Evolutionary conservation across 2,329 filamentous ascomycete genomes (phyloP).

Genomic region (Colletotrichum sp.): DNA sequence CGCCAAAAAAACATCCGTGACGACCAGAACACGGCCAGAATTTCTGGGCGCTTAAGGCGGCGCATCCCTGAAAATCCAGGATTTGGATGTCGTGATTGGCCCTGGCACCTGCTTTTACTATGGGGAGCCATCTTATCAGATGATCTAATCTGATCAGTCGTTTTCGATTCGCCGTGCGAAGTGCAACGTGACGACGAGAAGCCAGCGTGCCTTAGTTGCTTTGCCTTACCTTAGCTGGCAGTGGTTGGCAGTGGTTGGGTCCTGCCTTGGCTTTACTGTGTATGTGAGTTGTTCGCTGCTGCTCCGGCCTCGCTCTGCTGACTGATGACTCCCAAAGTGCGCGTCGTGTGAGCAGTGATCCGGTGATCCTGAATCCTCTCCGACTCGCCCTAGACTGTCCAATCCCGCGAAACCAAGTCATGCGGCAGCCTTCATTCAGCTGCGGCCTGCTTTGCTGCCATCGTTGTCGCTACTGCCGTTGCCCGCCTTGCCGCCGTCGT

Average conservation of each 20-base stretch:
- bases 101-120: background rate
- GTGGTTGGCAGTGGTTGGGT: background rate
- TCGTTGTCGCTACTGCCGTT: background rate
- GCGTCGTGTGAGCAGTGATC: background rate
- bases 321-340: background rate
- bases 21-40: background rate
- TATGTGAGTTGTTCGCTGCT: background rate
- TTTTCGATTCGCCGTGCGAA: background rate
- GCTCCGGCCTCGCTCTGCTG: background rate
- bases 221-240: background rate
- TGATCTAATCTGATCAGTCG: slow-evolving; percentile 20
- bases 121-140: slow-evolving; percentile 16
- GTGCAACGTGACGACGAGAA: background rate
- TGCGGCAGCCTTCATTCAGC: background rate
- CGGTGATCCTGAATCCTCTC: background rate
- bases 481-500: background rate
- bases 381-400: background rate
- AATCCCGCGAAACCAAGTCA: background rate
- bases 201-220: background rate
- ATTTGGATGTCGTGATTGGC: background rate
- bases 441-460: background rate
- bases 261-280: background rate
- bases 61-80: background rate
- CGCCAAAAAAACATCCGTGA: background rate
- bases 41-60: slow-evolving; percentile 2